Conservation (phyloP, 2,329 filamentous ascomycete genomes). For the Zalaria obscura region DNA sequence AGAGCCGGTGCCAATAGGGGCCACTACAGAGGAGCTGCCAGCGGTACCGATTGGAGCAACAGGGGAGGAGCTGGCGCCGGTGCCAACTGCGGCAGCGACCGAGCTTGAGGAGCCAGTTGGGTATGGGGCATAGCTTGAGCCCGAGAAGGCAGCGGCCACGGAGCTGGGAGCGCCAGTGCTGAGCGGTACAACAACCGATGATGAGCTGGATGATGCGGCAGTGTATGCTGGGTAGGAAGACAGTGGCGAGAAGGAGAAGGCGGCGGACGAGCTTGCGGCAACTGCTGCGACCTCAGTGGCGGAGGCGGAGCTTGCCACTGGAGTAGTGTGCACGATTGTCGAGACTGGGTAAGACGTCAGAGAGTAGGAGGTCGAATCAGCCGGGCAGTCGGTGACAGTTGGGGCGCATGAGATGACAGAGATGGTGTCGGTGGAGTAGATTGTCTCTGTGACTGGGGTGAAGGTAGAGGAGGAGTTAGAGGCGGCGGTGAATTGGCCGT, state of each 20-base stretch:
- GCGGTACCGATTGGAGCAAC: constrained; percentile 6
- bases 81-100: constrained; percentile 4
- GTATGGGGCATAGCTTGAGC: constrained; percentile 4
- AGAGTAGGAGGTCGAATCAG: too few species aligned
- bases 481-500: constrained; percentile 2
- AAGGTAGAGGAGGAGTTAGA: constrained; percentile 4
- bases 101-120: constrained; percentile 3
- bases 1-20: constrained; percentile 7
- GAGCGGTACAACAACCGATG: constrained; percentile 3
- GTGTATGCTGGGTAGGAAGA: constrained; percentile 1
- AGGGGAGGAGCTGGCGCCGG: constrained; percentile 3
- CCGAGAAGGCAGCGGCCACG: constrained; percentile 1
- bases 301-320: constrained; percentile 4
- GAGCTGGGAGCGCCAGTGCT: constrained; percentile 4
- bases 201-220: background rate
- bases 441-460: constrained; percentile 3
- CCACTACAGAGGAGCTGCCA: constrained; percentile 8
- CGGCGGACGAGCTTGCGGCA: constrained; percentile 3
- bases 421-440: constrained; percentile 3
- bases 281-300: constrained; percentile 7
- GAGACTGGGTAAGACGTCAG: too few species aligned
- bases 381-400: background rate
- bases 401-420: background rate
- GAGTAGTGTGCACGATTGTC: background rate
- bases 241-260: constrained; percentile 2